Conservation (phyloP, 2,329 filamentous ascomycete genomes). For the Biscogniauxia sp. region DNA sequence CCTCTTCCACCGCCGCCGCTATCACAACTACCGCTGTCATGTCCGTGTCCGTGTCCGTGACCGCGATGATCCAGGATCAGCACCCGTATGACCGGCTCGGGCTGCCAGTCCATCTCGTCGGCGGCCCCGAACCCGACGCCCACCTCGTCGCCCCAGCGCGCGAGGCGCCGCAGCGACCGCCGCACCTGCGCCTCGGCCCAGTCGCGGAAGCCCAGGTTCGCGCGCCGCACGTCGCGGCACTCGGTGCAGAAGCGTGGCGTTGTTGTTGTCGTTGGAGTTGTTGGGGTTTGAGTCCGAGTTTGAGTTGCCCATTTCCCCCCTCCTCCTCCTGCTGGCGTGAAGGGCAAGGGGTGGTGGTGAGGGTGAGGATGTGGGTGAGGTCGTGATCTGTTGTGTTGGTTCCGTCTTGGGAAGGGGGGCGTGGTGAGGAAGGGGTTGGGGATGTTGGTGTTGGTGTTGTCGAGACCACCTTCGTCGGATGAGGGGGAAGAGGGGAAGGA, state of each 20-base stretch:
- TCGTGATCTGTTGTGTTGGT: no score
- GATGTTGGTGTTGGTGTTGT: background rate
- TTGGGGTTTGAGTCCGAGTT: no score
- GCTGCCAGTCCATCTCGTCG: constrained; percentile 36
- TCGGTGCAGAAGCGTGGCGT: constrained; percentile 23
- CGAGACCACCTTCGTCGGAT: background rate
- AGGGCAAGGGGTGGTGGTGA: no score
- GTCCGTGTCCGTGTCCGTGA: background rate
- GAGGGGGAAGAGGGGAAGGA: no score
- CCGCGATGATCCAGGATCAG: constrained; percentile 12
- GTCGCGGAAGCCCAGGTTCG: constrained; percentile 28
- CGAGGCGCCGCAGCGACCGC: constrained; percentile 8
- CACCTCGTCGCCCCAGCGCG: constrained; percentile 27
- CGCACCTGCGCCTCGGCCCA: constrained; percentile 8
- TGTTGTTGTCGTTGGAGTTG: background rate
- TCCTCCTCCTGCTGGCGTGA: no score
- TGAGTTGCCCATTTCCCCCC: no score
- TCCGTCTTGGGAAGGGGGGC: no score
- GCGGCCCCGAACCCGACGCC: constrained; percentile 20
- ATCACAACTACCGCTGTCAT: background rate
- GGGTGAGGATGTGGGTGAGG: no score
- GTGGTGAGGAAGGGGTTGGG: background rate
- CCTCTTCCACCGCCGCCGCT: no score
- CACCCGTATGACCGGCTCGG: constrained; percentile 30
- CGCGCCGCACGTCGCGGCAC: constrained; percentile 27